phyloP scores from a whole-genome alignment of 768 basidiomycete genomes.

The Leccinum uliginosum region DNA sequence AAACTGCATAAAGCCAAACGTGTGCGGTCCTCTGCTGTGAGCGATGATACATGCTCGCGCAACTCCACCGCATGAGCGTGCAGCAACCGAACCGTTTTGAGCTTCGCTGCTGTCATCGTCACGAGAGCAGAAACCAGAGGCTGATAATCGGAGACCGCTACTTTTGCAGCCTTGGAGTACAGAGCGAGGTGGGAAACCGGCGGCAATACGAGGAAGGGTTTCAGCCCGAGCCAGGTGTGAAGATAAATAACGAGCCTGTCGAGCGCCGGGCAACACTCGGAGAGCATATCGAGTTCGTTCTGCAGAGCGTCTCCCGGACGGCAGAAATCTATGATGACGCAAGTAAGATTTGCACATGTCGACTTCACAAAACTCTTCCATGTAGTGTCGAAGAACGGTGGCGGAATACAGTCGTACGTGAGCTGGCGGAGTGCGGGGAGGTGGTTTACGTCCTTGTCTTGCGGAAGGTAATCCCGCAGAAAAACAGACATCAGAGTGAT shows the following conservation, averaged over 20 bases:
- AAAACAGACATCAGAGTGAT: slow-evolving; percentile 26
- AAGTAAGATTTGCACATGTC: slow-evolving; percentile 26
- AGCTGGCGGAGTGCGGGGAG: slow-evolving; percentile 29
- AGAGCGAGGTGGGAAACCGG: slow-evolving; percentile 25
- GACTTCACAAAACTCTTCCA: slow-evolving; percentile 26
- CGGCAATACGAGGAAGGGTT: slow-evolving; percentile 18
- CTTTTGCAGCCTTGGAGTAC: slow-evolving; percentile 16
- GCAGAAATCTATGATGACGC: slow-evolving; percentile 25
- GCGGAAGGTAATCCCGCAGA: slow-evolving; percentile 28
- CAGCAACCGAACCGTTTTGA: slow-evolving; percentile 20
- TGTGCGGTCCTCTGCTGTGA: slow-evolving; percentile 9
- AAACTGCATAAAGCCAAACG: slow-evolving; percentile 10
- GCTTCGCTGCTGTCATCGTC: slow-evolving; percentile 19
- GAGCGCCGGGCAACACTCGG: slow-evolving; percentile 22
- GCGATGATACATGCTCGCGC: slow-evolving; percentile 3
- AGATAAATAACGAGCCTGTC: slow-evolving; percentile 26
- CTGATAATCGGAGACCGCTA: slow-evolving; percentile 11
- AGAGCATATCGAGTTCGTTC: slow-evolving; percentile 21
- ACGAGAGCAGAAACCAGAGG: slow-evolving; percentile 21
- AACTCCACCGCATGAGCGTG: slow-evolving; percentile 12
- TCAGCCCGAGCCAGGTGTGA: slow-evolving; percentile 23
- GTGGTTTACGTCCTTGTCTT: slow-evolving; percentile 24
- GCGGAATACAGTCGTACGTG: slow-evolving; percentile 30
- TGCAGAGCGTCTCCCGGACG: slow-evolving; percentile 23
- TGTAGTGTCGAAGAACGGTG: slow-evolving; percentile 25